Base-by-base conservation (phyloP, 176 grass and related monocot species). In the Eragrostis curvula region DNA sequence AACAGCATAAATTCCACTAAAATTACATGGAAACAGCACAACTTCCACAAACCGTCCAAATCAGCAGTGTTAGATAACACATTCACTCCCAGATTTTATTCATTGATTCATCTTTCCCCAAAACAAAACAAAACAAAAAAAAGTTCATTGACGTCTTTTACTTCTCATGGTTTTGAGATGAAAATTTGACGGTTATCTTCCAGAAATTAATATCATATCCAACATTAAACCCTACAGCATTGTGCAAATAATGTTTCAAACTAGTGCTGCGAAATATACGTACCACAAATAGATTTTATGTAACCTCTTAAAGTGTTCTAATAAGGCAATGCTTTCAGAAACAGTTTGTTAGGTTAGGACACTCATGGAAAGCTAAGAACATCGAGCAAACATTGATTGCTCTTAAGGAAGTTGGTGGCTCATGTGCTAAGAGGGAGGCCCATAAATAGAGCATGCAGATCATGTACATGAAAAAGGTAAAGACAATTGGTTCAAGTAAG, bases 341-440 rank as follows among this genome's bases (percentile, higher is more conserved):
- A 66, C n/a, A 85, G 45, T 65, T 63, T 48, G 18, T 28, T 64
- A 51, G n/a, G 18, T 28, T 64, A 51, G n/a, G 49, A 12, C 32
- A 40, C 10, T 74, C 21, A 45, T 46, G 18, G 74, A 75, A 74
- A 75, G 32, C 30, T 20, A 69, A 60, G 41, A 60, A 52, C 21
- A 50, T 13, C 18, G 5, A 68, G 12, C 40, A 45, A 80, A 79
- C 32, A 75, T 80, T 89, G 30, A 75, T 85, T 67, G 76, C 70
- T 75, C 29, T 75, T 27, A 55, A 75, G 42, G 55, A 68, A 69
- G 70, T 80, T 80, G 70, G 45, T 84, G 69, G 47, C 44, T 73
- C 30, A 43, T 74, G 81, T 75, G 25, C 82, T 75, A 84, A 70
- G 50, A 30, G 24, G 28, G 87, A 86, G 58, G 83, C 30, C n/a